Percentiles rank a stretch among this genome's conserved stretches.
Evolutionary conservation across 2,329 filamentous ascomycete genomes (phyloP).

Genomic region (Diplocarpon mali): DNA sequence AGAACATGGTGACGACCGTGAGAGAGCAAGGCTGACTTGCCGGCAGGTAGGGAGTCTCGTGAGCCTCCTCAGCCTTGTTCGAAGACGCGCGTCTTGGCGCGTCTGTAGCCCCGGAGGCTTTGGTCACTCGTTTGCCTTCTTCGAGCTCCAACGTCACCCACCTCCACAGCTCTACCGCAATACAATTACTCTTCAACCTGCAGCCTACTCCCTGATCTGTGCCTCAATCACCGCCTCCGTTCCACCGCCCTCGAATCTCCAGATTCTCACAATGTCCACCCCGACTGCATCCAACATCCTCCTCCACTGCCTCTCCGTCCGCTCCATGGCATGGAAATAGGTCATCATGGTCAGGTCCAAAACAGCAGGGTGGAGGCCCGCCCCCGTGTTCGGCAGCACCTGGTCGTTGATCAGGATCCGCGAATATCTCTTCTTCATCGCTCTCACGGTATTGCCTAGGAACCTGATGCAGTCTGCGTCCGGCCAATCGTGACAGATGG

Average conservation of each 20-base stretch:
- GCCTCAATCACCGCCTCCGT: slow-evolving; percentile 6
- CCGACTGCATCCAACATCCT: not conserved
- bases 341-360: slow-evolving; percentile 3
- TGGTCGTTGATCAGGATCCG: not conserved
- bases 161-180: too few species aligned
- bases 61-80: too few species aligned
- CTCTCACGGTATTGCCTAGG: not conserved
- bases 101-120: too few species aligned
- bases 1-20: too few species aligned
- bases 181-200: too few species aligned
- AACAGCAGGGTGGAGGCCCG: not conserved
- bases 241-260: not conserved
- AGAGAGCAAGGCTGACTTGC: too few species aligned
- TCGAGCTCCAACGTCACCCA: too few species aligned
- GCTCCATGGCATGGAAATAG: not conserved
- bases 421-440: slow-evolving; percentile 5
- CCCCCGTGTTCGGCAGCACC: not conserved
- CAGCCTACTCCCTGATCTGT: not conserved
- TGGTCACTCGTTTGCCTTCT: too few species aligned
- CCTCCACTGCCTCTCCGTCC: slow-evolving; percentile 4
- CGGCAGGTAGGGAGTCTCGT: too few species aligned
- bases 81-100: too few species aligned
- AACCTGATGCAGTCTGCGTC: not conserved
- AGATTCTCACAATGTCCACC: slow-evolving; percentile 5
- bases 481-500: slow-evolving; percentile 1